Conservation (phyloP, 495 filamentous ascomycete species). For the Trichocladium antarcticum region DNA sequence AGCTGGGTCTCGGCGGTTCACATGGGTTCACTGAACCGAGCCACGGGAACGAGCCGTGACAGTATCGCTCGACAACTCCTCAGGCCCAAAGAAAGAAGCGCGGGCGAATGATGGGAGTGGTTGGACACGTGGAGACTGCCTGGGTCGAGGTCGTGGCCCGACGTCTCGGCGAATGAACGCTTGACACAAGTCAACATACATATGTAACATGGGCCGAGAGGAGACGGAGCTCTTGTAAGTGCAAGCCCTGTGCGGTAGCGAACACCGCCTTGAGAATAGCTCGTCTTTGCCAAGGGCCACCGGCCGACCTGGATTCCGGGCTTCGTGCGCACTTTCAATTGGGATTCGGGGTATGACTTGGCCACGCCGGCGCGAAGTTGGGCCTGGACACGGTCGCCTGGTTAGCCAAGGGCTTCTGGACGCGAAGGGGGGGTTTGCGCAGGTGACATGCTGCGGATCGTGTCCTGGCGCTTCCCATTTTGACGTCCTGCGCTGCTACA, state of each 20-base stretch:
- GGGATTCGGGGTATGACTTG: conserved; percentile 6
- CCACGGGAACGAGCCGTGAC: background rate
- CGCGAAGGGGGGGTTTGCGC: background rate
- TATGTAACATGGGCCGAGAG: conserved; percentile 3
- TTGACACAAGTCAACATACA: conserved; percentile 29
- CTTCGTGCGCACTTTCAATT: conserved; percentile 9
- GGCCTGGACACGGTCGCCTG: conserved; percentile 1
- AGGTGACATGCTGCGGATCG: too few species aligned
- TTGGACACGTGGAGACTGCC: conserved; percentile 9
- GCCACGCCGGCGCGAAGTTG: background rate
- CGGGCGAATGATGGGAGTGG: conserved; percentile 5
- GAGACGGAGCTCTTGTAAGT: background rate
- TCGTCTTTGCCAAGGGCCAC: conserved; percentile 12
- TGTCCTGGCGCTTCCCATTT: too few species aligned
- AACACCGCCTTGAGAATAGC: conserved; percentile 13
- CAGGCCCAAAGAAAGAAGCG: background rate
- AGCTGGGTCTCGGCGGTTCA: too few species aligned
- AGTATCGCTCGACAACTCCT: background rate
- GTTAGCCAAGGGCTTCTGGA: conserved; percentile 3
- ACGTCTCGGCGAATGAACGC: conserved; percentile 21
- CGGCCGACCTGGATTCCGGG: background rate
- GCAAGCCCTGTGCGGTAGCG: conserved; percentile 16
- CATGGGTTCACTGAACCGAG: background rate
- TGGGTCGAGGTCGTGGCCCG: conserved; percentile 15
- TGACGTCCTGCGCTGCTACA: too few species aligned